Evolutionary conservation across 2,329 filamentous ascomycete species (phyloP), one percentile per base, ranked within the genome.

Genomic region (Orbilia blumenaviensis): DNA sequence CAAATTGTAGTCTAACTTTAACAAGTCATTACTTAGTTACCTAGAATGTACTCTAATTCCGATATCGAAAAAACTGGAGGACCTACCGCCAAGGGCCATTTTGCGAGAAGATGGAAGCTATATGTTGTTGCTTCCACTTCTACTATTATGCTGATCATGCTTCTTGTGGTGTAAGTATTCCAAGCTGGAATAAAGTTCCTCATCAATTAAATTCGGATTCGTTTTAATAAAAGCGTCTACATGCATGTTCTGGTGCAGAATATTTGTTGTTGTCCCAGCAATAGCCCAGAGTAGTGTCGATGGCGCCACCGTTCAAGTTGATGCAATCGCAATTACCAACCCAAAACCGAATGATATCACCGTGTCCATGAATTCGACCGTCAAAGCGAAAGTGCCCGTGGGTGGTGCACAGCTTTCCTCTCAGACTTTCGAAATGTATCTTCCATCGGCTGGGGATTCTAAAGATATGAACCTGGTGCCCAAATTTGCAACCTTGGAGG

Each of bases 201-300:
- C 41, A 44, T 6, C n/a, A 21, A 6, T 18, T 18, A 21, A 18
- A 44, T 14, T 41, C 36, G 36, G 16, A n/a, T 41, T 14, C 16
- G 21, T 6, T 8, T 44, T 44, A 18, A 21, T 21, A 7, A 44
- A 44, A 3, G 16, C 21, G n/a, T n/a, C n/a, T n/a, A n/a, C n/a
- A n/a, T n/a, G n/a, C n/a, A 18, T 18, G 18, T 27, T 25, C 23
- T 48, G 44, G 27, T 21, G 12, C 76, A 89, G 87, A 78, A 84
- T 89, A 80, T 85, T 88, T 62, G 86, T 88, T 50, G 86, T 83
- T 42, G 83, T 89, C 27, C 87, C 87, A 63, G 86, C 85, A 78
- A 86, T 89, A 72, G 86, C 86, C 36, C 88, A 89, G 81, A 77
- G 82, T 62, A 87, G 87, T 81, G 81, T 89, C 73, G 84, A 89